Conservation (phyloP, 805 yeast genomes). For the Candida taoyuanica region DNA sequence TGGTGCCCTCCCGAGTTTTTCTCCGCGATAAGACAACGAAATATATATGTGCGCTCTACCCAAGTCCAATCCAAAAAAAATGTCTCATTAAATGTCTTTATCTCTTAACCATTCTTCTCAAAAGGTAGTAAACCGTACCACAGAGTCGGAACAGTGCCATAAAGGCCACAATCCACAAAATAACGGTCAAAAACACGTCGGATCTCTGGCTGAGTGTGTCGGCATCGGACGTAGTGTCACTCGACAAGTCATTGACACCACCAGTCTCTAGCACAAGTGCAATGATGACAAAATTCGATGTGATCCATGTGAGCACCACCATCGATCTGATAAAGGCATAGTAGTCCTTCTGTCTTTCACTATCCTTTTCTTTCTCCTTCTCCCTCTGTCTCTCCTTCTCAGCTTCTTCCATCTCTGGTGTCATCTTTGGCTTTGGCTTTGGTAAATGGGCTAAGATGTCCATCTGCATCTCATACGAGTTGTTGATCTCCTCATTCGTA, state of each 20-base stretch:
- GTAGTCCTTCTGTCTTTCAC: conserved; percentile 67
- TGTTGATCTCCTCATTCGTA: conserved; percentile 70
- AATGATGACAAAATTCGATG: conserved; percentile 75
- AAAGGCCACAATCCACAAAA: conserved; percentile 90
- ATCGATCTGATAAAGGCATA: conserved; percentile 87
- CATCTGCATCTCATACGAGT: conserved; percentile 61
- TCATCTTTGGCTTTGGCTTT: conserved; percentile 24
- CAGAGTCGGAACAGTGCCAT: conserved; percentile 79
- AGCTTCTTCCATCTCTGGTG: conserved; percentile 25
- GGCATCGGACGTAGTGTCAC: conserved; percentile 3
- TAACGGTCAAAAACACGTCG: conserved; percentile 70
- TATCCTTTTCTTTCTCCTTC: conserved; percentile 30
- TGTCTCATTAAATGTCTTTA: too few relatives aligned
- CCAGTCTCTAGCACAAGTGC: conserved; percentile 84
- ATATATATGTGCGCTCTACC: too few relatives aligned
- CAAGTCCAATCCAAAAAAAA: too few relatives aligned
- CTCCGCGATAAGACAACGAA: too few relatives aligned
- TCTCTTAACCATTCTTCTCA: conserved; percentile 29
- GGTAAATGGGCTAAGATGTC: conserved; percentile 44
- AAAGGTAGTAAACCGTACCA: conserved; percentile 64
- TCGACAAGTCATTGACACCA: conserved; percentile 50
- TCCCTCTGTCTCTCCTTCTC: conserved; percentile 30
- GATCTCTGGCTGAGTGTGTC: conserved; percentile 34
- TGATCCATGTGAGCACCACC: conserved; percentile 86
- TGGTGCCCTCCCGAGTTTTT: too few relatives aligned